Evolutionary conservation across 176 grass and related monocot genomes (phyloP).

Genomic region (Puccinellia tenuiflora): DNA sequence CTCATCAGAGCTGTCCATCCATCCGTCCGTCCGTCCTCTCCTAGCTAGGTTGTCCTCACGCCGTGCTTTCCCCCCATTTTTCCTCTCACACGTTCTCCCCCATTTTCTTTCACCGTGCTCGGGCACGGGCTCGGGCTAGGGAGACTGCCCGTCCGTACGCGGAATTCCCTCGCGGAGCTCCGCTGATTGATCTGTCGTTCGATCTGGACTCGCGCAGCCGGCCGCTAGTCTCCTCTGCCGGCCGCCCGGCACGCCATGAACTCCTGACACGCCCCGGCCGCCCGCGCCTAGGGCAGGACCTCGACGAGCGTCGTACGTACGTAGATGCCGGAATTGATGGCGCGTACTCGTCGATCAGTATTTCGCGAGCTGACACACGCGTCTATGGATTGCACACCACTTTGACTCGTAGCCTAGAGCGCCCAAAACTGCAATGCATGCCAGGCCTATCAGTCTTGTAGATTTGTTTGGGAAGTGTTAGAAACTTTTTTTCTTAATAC

Average conservation of each 20-base stretch:
- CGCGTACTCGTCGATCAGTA: neutral
- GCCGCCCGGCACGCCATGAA: constrained; percentile 12
- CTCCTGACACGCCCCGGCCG: neutral
- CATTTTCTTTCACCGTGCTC: too few species aligned
- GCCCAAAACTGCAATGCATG: too few species aligned
- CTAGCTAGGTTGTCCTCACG: neutral
- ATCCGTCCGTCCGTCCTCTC: neutral
- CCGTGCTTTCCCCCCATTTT: neutral
- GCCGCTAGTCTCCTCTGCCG: neutral
- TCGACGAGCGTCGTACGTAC: neutral
- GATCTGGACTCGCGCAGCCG: neutral
- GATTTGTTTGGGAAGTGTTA: too few species aligned
- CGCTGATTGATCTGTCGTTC: too few species aligned
- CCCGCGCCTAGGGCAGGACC: neutral
- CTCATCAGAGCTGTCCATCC: neutral
- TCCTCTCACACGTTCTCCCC: too few species aligned
- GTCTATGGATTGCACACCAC: neutral
- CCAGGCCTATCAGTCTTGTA: too few species aligned
- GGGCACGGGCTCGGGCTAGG: neutral
- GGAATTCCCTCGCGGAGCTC: constrained; percentile 38
- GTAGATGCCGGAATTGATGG: neutral
- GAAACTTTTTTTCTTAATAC: too few species aligned
- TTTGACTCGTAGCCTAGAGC: neutral
- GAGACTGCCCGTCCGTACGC: neutral
- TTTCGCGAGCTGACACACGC: neutral